Conservation (phyloP, 495 filamentous ascomycete species). For the Tetracladium setigerum region DNA sequence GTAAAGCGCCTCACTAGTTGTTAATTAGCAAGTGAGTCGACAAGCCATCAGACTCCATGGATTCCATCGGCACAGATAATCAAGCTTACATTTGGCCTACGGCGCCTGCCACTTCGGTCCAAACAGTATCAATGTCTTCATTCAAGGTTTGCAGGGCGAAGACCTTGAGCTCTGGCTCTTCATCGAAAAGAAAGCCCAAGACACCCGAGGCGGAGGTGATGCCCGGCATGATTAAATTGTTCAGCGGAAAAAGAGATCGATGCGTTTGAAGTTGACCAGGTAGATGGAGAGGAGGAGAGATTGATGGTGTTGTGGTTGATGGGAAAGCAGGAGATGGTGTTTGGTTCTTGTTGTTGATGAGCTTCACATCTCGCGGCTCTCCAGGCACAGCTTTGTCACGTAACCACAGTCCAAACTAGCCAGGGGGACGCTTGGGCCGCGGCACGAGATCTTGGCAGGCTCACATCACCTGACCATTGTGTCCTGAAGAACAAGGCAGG, state of each 20-base stretch:
- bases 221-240: conserved; percentile 62
- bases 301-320: conserved; percentile 1
- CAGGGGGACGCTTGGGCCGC: too few relatives aligned
- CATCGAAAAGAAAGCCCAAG: conserved; percentile 90
- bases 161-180: conserved; percentile 83
- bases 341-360: conserved; percentile 5
- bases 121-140: conserved; percentile 89
- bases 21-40: conserved; percentile 10
- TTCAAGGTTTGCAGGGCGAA: conserved; percentile 93
- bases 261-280: background rate
- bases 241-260: background rate
- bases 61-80: background rate
- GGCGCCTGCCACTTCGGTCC: conserved; percentile 90
- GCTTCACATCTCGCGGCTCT: background rate
- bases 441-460: too few relatives aligned
- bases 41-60: conserved; percentile 1
- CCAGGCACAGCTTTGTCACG: too few relatives aligned
- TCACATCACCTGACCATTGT: too few relatives aligned
- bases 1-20: conserved; percentile 81
- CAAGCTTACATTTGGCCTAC: conserved; percentile 83
- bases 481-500: too few relatives aligned
- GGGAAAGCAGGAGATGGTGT: background rate
- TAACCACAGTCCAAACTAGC: too few relatives aligned
- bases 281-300: background rate
- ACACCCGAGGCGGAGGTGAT: conserved; percentile 91